Conservation (phyloP, 176 grass and related monocot genomes). For the Lolium multiflorum region DNA sequence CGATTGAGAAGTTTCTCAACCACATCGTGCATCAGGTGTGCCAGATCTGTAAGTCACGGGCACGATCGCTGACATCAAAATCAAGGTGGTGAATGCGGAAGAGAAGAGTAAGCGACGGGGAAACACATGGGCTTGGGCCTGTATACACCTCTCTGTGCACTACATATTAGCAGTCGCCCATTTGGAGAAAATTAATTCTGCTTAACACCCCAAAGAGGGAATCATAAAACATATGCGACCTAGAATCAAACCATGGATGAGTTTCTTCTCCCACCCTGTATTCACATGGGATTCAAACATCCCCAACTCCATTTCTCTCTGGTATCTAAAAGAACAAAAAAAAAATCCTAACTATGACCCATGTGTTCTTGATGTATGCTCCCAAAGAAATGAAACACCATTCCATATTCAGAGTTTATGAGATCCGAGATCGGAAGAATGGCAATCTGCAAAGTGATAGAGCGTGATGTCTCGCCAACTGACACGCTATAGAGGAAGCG, state of each 20-base stretch:
- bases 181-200: background rate
- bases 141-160: too few species aligned
- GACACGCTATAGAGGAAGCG: conserved; percentile 48
- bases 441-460: background rate
- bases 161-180: too few species aligned
- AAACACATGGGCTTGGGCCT: too few species aligned
- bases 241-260: background rate
- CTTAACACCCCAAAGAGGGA: background rate
- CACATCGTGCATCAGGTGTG: too few species aligned
- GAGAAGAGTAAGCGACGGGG: too few species aligned
- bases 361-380: background rate
- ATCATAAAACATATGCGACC: background rate
- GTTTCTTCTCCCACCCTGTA: background rate
- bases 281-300: conserved; percentile 3
- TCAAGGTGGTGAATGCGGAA: too few species aligned
- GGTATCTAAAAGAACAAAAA: background rate
- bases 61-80: too few species aligned
- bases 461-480: background rate
- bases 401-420: background rate
- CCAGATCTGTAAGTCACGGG: too few species aligned
- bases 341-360: background rate
- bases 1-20: too few species aligned
- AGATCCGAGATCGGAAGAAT: background rate
- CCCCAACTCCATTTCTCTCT: background rate
- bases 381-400: background rate